Base-by-base conservation (phyloP, 2,329 filamentous ascomycete species). In the Gaeumannomyces sp. region DNA sequence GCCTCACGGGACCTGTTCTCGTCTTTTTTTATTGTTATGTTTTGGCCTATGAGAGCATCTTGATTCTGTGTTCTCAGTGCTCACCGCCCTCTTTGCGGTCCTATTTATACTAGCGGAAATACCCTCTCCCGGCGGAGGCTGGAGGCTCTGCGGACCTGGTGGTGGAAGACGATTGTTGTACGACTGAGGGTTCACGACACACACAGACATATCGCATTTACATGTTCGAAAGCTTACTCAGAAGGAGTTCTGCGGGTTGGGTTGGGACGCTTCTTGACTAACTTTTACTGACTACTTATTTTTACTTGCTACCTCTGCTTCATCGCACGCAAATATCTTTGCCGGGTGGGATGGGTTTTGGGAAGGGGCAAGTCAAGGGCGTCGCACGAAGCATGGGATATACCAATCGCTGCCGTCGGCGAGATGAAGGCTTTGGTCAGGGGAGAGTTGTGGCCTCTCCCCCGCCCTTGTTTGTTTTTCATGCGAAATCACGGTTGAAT, bases 181-280 rank as follows among this genome's bases (percentile, higher is more conserved):
- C 61, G 61, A 62, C 61, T 62, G 33, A 25, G 60, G 33, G 60
- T 57, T 38, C 38, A 62, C 28, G 61, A 62, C 50, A 50, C 60
- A 27, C 28, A 62, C 61, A 53, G 38, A 62, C 45, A 62, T 62
- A 62, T 62, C 50, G 61, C 61, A 62, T 62, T 62, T 62, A 53
- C 61, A 62, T 57, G 61, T 62, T 62, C 28, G 38, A 62, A 56
- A 62, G 61, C 50, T 62, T 31, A 57, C 25, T 38, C 25, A 57
- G 45, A 38, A 62, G 61, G 61, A 62, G 61, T 62, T 62, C 29
- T 45, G 35, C 60, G 61, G 61, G 28, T 56, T 56, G 61, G 61
- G 61, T 62, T 62, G 61, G 61, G 45, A 45, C 31, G 11, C 33
- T 45, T 61, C 60, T 61, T 61, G 60, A 38, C 33, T 50, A 61